These are phyloP conservation scores for Botrytis squamosa DNA, from an alignment of 2,329 filamentous ascomycete genomes.

Conservation along the genomic window DNA sequence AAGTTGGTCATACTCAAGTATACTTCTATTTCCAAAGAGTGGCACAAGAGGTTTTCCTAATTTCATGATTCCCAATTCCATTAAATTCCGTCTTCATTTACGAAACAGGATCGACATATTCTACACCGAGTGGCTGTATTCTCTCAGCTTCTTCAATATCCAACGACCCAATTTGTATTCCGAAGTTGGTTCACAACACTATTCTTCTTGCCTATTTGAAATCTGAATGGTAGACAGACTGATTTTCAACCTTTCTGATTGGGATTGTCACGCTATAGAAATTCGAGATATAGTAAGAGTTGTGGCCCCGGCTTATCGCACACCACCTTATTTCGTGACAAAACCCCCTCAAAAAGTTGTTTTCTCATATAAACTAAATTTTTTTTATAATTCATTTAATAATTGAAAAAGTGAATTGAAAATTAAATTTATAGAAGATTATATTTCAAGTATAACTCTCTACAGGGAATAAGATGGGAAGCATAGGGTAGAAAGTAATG, in stretches of 20 bases:
- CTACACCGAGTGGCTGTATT: slow-evolving; percentile 15
- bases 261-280: not conserved
- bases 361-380: too few relatives aligned
- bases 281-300: not conserved
- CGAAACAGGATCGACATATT: slow-evolving; percentile 8
- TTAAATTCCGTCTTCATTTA: not conserved
- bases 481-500: too few relatives aligned
- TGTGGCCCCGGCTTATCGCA: too few relatives aligned
- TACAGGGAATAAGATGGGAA: too few relatives aligned
- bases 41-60: not conserved
- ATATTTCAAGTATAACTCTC: too few relatives aligned
- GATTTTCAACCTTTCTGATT: not conserved
- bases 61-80: slow-evolving; percentile 1
- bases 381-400: too few relatives aligned
- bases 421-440: too few relatives aligned
- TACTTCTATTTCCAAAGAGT: slow-evolving; percentile 1
- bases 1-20: slow-evolving; percentile 9
- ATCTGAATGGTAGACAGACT: not conserved
- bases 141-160: not conserved
- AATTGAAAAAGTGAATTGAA: too few relatives aligned
- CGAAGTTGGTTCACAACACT: not conserved
- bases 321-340: too few relatives aligned
- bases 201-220: not conserved
- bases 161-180: not conserved
- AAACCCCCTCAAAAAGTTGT: too few relatives aligned